phyloP scores from a whole-genome alignment of 225 moss, liverwort and hornwort species.

The Thuidium tamariscinum region DNA sequence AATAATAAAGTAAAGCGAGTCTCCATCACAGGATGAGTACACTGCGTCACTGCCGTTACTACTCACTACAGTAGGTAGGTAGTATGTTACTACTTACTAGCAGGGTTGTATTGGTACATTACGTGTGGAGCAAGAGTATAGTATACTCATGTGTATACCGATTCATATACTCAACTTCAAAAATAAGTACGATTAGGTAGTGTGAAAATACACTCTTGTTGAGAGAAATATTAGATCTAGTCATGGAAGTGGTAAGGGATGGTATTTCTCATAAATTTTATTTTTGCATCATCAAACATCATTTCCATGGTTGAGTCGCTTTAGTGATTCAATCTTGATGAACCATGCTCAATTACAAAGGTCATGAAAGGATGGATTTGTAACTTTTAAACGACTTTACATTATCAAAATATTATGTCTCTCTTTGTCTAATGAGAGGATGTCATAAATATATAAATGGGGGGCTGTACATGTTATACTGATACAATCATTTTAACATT shows the following conservation, averaged over 20 bases:
- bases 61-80: neutral
- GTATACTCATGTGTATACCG: neutral
- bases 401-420: neutral
- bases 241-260: neutral
- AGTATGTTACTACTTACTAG: too few relatives aligned
- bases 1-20: neutral
- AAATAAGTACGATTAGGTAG: neutral
- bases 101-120: neutral
- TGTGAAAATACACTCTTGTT: neutral
- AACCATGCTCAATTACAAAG: neutral
- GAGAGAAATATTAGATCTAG: fast-evolving
- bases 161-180: neutral
- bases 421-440: neutral
- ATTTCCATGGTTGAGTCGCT: neutral
- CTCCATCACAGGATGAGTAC: neutral
- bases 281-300: fast-evolving
- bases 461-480: fast-evolving
- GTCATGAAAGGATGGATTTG: neutral
- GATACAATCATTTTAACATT: too few relatives aligned
- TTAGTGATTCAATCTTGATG: neutral
- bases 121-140: neutral
- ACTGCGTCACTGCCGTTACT: neutral
- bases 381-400: fast-evolving
- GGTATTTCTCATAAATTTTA: neutral
- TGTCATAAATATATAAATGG: neutral